phyloP scores from a whole-genome alignment of 768 basidiomycete genomes.

The Mycena galericulata region DNA sequence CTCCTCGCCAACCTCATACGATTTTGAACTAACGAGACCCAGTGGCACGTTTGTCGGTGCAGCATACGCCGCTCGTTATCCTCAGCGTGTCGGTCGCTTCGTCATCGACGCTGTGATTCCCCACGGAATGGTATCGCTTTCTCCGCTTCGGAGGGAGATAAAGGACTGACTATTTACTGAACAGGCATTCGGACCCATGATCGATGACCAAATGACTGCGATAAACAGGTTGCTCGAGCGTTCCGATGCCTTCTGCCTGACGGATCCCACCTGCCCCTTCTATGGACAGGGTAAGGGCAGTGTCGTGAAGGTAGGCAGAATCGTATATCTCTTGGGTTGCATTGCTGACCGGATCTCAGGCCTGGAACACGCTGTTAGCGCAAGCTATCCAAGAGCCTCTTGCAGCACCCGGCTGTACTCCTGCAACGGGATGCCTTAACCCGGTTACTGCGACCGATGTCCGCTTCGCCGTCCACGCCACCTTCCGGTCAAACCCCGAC shows the following conservation, averaged over 20 bases:
- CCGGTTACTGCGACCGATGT: conserved; percentile 27
- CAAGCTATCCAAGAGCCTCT: conserved; percentile 14
- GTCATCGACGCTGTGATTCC: conserved; percentile 35
- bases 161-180: not conserved
- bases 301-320: conserved; percentile 51
- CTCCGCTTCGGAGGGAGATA: not conserved
- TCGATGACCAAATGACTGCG: conserved; percentile 27
- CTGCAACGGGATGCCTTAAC: conserved; percentile 14
- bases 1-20: not conserved
- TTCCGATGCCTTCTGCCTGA: conserved; percentile 34
- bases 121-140: conserved; percentile 33
- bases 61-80: conserved; percentile 30
- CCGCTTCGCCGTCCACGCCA: not conserved
- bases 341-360: not conserved
- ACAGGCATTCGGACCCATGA: conserved; percentile 23
- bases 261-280: conserved; percentile 34
- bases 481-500: conserved; percentile 18
- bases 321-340: not conserved
- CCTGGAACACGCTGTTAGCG: conserved; percentile 26
- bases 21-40: not conserved
- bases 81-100: conserved; percentile 29
- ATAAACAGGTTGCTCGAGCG: conserved; percentile 33
- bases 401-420: conserved; percentile 23
- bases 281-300: conserved; percentile 34
- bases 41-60: conserved; percentile 35